Conservation (phyloP, 139 green algal species). For the Picochlorum sp. region DNA sequence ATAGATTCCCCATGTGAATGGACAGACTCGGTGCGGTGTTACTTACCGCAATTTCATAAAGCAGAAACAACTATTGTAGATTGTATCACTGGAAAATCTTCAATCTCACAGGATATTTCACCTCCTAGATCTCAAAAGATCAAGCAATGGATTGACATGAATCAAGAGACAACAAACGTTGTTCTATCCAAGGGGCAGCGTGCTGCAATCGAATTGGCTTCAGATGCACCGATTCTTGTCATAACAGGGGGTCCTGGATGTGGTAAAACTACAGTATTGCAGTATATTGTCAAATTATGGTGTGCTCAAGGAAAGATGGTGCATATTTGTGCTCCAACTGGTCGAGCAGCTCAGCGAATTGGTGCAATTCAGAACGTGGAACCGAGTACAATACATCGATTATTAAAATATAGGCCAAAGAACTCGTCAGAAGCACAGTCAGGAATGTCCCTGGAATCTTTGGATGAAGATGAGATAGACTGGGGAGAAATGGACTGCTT, state of each 20-base stretch:
- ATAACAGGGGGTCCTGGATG: conserved; percentile 63
- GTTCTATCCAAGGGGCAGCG: conserved; percentile 37
- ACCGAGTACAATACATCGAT: conserved; percentile 57
- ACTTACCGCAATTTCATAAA: conserved; percentile 16
- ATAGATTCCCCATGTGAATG: conserved; percentile 8
- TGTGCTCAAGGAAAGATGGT: conserved; percentile 32
- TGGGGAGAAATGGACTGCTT: background rate
- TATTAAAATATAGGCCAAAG: conserved; percentile 45
- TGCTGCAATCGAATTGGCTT: conserved; percentile 36
- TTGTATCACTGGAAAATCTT: conserved; percentile 1
- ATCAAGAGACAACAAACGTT: conserved; percentile 18
- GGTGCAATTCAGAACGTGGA: conserved; percentile 21
- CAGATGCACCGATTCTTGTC: conserved; percentile 38
- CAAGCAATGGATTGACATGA: conserved; percentile 15
- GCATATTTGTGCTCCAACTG: conserved; percentile 53
- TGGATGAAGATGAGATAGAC: conserved; percentile 13
- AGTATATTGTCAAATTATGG: conserved; percentile 47
- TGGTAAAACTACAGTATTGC: conserved; percentile 57
- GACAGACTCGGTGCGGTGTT: conserved; percentile 19
- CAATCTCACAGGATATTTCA: background rate
- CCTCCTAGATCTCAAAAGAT: background rate
- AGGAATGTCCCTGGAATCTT: background rate
- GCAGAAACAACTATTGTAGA: conserved; percentile 14
- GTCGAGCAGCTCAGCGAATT: conserved; percentile 54
- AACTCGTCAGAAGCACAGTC: background rate